phyloP scores from a whole-genome alignment of 2,329 filamentous ascomycete genomes.

The Xylariaceae sp. region DNA sequence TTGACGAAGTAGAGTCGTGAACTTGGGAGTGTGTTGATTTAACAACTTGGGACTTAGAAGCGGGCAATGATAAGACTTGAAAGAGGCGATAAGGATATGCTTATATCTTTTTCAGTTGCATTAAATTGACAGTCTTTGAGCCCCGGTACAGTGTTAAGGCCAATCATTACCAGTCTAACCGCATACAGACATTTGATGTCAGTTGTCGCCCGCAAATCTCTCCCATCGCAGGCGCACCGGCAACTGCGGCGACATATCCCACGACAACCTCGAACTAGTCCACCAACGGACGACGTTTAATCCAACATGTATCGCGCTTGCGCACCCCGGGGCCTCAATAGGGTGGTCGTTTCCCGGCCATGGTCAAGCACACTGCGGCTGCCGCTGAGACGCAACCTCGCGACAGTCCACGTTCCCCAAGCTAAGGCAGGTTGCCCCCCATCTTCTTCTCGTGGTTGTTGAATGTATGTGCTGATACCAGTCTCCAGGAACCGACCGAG shows the following conservation, averaged over 20 bases:
- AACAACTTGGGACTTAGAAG: too few relatives aligned
- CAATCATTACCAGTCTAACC: too few relatives aligned
- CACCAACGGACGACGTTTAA: conserved; percentile 10
- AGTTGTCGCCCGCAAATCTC: conserved; percentile 20
- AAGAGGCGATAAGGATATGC: too few relatives aligned
- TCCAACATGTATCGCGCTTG: conserved; percentile 29
- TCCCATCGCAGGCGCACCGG: neutral
- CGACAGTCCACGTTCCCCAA: conserved; percentile 24
- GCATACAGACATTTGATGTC: neutral
- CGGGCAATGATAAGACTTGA: too few relatives aligned
- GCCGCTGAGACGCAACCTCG: conserved; percentile 20
- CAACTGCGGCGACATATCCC: too few relatives aligned
- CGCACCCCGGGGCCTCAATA: conserved; percentile 20
- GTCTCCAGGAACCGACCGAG: conserved; percentile 71
- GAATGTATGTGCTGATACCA: conserved; percentile 2
- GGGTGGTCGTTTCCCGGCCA: conserved; percentile 23
- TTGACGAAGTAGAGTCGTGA: too few relatives aligned
- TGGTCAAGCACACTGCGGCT: conserved; percentile 16
- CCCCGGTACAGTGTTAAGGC: too few relatives aligned
- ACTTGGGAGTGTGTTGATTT: too few relatives aligned
- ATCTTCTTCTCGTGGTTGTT: neutral
- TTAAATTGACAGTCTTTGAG: too few relatives aligned
- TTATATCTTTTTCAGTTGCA: too few relatives aligned
- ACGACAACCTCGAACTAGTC: conserved; percentile 6
- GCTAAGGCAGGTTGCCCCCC: conserved; percentile 19